Evolutionary conservation across 108 stramenopile genomes (phyloP), one percentile per base, ranked within the genome.

Genomic region (Nannochloropsis salina): DNA sequence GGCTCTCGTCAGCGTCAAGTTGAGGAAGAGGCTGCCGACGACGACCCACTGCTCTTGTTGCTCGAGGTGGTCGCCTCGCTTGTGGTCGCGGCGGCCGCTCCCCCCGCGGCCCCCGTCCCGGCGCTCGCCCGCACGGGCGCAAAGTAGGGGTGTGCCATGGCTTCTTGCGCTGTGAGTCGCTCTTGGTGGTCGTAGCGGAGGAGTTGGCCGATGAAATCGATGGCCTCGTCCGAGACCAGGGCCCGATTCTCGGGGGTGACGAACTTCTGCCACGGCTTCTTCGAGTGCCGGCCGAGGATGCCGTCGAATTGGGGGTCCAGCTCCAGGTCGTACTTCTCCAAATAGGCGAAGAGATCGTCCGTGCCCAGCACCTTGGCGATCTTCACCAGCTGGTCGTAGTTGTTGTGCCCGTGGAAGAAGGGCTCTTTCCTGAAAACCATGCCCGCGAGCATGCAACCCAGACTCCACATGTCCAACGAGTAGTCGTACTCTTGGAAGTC

Each of bases 401-500:
- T 91, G 85, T 91, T 90, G 74, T 91, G 90, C 10, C 91, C 92
- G 85, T 92, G 92, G 88, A 92, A 92, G 83, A 92, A 92, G 21
- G 93, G 93, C 83, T 93, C 99, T 93, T 98, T 98, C 87, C 98
- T 94, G 91, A 99, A 99, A 87, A 99, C 97, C 99, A 99, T 99
- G 41, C 99, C 89, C 42, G 89, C 89, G 45, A 90, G 96, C 99
- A 99, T 99, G 86, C 98, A 98, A 22, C 99, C 99, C 83, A 99
- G 90, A 86, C 95, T 95, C 99, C 99, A 99, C 98, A 99, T 98
- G 89, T 99, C 99, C 84, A 99, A 92, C 44, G 96, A 94, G 88
- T 99, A 99, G 92, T 99, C 99, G 89, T 99, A 99, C 90, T 99
- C 99, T 87, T 98, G 99, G 87, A 98, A 91, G 90, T 99, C 99